Conservation (phyloP, 306 rosid genomes). For the Fragaria iinumae region DNA sequence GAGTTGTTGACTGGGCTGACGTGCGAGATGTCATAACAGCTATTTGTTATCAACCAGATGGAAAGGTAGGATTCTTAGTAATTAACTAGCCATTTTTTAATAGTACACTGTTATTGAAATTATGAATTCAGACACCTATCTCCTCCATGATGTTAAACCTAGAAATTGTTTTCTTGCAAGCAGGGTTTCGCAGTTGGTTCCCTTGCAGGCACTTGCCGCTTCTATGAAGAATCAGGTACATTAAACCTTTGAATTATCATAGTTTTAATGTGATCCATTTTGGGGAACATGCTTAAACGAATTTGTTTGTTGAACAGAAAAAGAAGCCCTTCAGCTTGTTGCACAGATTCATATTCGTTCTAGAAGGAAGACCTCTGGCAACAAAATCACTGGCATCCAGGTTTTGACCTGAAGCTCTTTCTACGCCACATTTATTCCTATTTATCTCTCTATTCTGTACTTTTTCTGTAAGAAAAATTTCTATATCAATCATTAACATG, state of each 20-base stretch:
- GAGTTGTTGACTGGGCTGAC: conserved; percentile 92
- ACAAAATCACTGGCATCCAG: conserved; percentile 89
- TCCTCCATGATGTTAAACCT: conserved; percentile 17
- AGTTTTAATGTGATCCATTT: background rate
- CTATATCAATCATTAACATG: conserved; percentile 16
- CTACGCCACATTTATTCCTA: background rate
- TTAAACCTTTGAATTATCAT: background rate
- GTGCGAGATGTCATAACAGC: conserved; percentile 76
- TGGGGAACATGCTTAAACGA: conserved; percentile 29
- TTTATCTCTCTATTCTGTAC: background rate
- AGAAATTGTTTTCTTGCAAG: conserved; percentile 19
- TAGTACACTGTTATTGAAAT: background rate
- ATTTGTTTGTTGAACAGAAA: conserved; percentile 42
- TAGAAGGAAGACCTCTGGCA: conserved; percentile 60
- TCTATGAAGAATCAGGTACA: conserved; percentile 71
- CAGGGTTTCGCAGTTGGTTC: conserved; percentile 87
- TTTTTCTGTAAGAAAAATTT: background rate
- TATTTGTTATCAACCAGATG: conserved; percentile 70
- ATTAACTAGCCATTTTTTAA: conserved; percentile 12
- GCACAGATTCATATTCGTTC: conserved; percentile 45
- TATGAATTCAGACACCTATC: background rate
- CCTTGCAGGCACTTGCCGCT: conserved; percentile 63
- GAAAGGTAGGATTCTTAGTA: conserved; percentile 50
- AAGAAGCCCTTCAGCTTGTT: conserved; percentile 51
- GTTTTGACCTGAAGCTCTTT: conserved; percentile 35